These are phyloP conservation scores for Apiospora marii DNA, from an alignment of 2,329 filamentous ascomycete genomes.

Conservation along the genomic window DNA sequence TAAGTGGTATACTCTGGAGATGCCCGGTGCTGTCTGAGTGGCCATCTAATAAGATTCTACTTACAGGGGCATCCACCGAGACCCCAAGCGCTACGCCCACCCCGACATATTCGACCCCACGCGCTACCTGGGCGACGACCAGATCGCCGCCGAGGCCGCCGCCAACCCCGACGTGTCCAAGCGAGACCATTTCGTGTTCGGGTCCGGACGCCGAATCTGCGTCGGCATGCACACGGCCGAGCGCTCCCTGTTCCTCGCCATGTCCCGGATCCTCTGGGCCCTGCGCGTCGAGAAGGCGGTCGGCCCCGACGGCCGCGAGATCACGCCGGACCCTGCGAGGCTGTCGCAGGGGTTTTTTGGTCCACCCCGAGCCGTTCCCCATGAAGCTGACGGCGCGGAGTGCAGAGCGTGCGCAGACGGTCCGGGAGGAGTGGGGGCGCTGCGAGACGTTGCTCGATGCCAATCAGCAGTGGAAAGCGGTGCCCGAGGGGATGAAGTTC, in stretches of 20 bases:
- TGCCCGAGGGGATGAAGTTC: slow-evolving; percentile 36
- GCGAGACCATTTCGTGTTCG: slow-evolving; percentile 62
- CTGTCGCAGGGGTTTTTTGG: slow-evolving; percentile 29
- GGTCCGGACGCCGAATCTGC: slow-evolving; percentile 63
- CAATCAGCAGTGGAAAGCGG: slow-evolving; percentile 38
- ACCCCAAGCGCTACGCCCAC: slow-evolving; percentile 47
- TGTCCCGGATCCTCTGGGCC: slow-evolving; percentile 56
- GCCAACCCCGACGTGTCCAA: slow-evolving; percentile 47
- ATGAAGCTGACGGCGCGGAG: slow-evolving; percentile 29
- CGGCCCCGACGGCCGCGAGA: slow-evolving; percentile 27
- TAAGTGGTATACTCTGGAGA: slow-evolving; percentile 32
- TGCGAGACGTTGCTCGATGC: slow-evolving; percentile 36
- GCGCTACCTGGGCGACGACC: slow-evolving; percentile 33
- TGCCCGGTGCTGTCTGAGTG: background rate
- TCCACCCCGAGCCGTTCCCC: slow-evolving; percentile 28
- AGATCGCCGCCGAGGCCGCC: slow-evolving; percentile 38
- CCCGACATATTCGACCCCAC: slow-evolving; percentile 51
- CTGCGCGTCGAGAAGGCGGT: slow-evolving; percentile 45
- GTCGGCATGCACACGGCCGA: slow-evolving; percentile 64
- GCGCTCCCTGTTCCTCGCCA: slow-evolving; percentile 54
- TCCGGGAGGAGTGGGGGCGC: slow-evolving; percentile 32
- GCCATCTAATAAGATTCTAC: background rate
- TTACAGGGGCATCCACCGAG: slow-evolving; percentile 51
- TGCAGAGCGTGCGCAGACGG: slow-evolving; percentile 22
- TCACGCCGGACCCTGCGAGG: slow-evolving; percentile 27